phyloP scores from a whole-genome alignment of 176 grass and related monocot species.

The Oryza glaberrima region DNA sequence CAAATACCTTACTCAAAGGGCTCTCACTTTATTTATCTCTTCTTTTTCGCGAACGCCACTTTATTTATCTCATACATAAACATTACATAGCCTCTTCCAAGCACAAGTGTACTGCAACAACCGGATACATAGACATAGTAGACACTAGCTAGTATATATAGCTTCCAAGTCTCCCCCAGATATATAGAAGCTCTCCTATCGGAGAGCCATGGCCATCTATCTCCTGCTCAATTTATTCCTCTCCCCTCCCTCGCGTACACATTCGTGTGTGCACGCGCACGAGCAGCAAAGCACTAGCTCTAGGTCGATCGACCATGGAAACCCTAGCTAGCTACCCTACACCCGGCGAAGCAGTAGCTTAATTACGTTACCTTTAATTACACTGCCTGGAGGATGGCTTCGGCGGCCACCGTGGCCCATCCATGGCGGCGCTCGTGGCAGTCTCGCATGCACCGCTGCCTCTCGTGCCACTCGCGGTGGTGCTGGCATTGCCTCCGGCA shows the following conservation, averaged over 20 bases:
- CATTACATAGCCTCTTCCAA: background rate
- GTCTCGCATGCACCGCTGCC: background rate
- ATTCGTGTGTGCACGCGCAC: background rate
- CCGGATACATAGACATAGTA: background rate
- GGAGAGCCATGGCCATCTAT: background rate
- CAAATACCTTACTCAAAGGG: background rate
- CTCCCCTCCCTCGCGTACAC: background rate
- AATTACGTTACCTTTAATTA: background rate
- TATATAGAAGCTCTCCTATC: background rate
- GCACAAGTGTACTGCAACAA: background rate
- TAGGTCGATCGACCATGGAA: background rate
- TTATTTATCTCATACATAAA: slow-evolving; percentile 3
- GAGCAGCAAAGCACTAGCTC: background rate
- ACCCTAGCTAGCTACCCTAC: background rate
- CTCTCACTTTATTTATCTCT: background rate
- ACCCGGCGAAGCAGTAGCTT: too few relatives aligned
- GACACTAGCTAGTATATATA: too few relatives aligned
- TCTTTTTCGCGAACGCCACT: background rate
- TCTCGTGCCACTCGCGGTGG: background rate
- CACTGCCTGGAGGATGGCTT: slow-evolving; percentile 36
- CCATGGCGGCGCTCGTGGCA: background rate
- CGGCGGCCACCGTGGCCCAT: slow-evolving; percentile 28
- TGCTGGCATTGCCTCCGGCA: too few relatives aligned
- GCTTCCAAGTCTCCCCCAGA: slow-evolving; percentile 15
- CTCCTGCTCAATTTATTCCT: slow-evolving; percentile 32